These are phyloP conservation scores for Papiliotrema nemorosa DNA, from an alignment of 1,284 basidiomycete species.

Conservation along the genomic window DNA sequence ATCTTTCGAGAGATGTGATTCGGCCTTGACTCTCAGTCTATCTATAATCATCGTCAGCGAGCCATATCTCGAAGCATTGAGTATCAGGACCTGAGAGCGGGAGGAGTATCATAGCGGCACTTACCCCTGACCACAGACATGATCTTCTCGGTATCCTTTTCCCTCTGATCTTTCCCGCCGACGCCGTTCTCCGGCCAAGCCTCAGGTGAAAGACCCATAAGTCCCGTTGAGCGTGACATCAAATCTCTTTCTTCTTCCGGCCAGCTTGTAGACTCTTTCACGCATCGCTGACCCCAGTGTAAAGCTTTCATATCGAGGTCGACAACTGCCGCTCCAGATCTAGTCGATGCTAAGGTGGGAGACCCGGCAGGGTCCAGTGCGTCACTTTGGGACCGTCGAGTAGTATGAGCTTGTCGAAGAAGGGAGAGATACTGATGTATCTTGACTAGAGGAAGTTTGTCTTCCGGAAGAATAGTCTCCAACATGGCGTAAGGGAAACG, in stretches of 20 bases:
- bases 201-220: not conserved
- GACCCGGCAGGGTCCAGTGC: too few species aligned
- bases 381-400: not conserved
- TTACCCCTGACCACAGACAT: not conserved
- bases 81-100: too few species aligned
- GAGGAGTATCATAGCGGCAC: too few species aligned
- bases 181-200: not conserved
- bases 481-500: not conserved
- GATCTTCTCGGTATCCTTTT: not conserved
- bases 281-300: not conserved
- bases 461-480: not conserved
- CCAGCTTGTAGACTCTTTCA: not conserved
- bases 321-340: too few species aligned
- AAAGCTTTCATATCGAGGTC: not conserved
- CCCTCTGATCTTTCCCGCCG: not conserved
- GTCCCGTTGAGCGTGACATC: not conserved
- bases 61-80: too few species aligned
- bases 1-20: too few species aligned
- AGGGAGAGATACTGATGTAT: not conserved
- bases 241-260: not conserved
- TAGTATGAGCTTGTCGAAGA: not conserved
- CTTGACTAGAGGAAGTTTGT: not conserved
- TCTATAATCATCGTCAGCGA: too few species aligned
- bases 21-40: too few species aligned
- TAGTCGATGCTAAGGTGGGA: too few species aligned